Conservation (phyloP, 2,329 filamentous ascomycete genomes). For the Aspergillus ochraceoroseus region DNA sequence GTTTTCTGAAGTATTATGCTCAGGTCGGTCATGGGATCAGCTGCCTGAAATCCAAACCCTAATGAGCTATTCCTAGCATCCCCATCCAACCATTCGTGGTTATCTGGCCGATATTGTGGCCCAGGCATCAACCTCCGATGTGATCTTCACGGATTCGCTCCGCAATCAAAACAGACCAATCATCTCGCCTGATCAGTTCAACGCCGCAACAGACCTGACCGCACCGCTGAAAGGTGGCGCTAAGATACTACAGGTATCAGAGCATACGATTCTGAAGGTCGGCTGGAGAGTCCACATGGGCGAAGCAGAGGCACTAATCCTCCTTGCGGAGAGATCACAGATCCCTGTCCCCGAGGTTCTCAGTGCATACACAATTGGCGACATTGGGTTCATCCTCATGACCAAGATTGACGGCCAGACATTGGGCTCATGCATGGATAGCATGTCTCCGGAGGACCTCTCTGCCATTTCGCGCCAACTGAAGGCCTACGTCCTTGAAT, state of each 20-base stretch:
- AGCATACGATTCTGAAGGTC: constrained; percentile 7
- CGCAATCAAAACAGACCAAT: not conserved
- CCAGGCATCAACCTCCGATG: constrained; percentile 1
- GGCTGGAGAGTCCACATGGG: constrained; percentile 8
- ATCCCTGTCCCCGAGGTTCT: constrained; percentile 13
- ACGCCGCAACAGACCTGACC: not conserved
- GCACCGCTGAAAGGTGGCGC: not conserved
- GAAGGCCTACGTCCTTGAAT: constrained; percentile 10
- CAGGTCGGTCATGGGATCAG: not conserved
- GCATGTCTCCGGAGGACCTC: constrained; percentile 7
- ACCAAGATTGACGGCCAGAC: constrained; percentile 11
- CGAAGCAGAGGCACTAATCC: constrained; percentile 13
- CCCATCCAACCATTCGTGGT: constrained; percentile 1
- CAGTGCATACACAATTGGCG: constrained; percentile 16
- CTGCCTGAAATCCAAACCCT: not conserved
- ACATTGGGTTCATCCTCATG: constrained; percentile 20
- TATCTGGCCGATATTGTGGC: constrained; percentile 3
- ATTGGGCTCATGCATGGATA: constrained; percentile 12
- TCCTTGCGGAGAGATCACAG: constrained; percentile 3
- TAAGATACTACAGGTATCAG: not conserved
- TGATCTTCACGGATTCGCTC: constrained; percentile 1
- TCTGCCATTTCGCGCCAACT: constrained; percentile 10
- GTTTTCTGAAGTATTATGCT: constrained; percentile 1
- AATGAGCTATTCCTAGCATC: not conserved
- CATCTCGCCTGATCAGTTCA: not conserved